Evolutionary conservation across 768 basidiomycete species (phyloP).

Genomic region (Mycena capillaripes): DNA sequence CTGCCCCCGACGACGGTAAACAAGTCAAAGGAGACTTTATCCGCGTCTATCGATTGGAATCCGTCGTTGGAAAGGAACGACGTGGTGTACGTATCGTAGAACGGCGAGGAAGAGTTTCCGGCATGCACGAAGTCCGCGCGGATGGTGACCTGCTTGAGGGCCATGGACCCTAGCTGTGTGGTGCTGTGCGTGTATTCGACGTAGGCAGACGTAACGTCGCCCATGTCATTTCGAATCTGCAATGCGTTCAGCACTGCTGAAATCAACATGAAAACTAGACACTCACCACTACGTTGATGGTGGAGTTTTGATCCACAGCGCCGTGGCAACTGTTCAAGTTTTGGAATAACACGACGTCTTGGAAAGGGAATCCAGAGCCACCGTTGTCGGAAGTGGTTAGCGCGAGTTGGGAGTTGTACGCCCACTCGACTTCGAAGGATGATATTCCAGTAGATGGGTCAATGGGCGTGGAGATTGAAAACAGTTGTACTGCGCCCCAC

Average conservation of each 20-base stretch:
- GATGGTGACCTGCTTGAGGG: conserved; percentile 15
- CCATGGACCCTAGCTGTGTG: conserved; percentile 14
- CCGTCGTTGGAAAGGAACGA: conserved; percentile 8
- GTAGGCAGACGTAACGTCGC: conserved; percentile 13
- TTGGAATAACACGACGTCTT: conserved; percentile 24
- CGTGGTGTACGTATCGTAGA: conserved; percentile 25
- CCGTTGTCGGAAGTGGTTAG: conserved; percentile 28
- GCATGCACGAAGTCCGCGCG: conserved; percentile 1
- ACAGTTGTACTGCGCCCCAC: conserved; percentile 17
- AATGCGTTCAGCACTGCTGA: background rate
- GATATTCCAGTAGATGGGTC: conserved; percentile 17
- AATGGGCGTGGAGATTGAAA: background rate
- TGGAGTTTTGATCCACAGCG: conserved; percentile 2
- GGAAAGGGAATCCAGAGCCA: conserved; percentile 28
- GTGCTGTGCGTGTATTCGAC: conserved; percentile 11
- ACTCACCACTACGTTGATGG: conserved; percentile 8
- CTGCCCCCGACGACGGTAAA: background rate
- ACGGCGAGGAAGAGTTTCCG: conserved; percentile 23
- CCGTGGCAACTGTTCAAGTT: conserved; percentile 11
- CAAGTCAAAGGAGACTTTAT: background rate
- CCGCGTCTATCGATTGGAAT: conserved; percentile 6
- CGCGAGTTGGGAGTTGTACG: conserved; percentile 9
- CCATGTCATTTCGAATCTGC: conserved; percentile 33
- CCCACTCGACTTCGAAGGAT: conserved; percentile 28
- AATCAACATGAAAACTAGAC: background rate